Conservation (phyloP, 805 yeast species). For the Huiozyma naganishii region DNA sequence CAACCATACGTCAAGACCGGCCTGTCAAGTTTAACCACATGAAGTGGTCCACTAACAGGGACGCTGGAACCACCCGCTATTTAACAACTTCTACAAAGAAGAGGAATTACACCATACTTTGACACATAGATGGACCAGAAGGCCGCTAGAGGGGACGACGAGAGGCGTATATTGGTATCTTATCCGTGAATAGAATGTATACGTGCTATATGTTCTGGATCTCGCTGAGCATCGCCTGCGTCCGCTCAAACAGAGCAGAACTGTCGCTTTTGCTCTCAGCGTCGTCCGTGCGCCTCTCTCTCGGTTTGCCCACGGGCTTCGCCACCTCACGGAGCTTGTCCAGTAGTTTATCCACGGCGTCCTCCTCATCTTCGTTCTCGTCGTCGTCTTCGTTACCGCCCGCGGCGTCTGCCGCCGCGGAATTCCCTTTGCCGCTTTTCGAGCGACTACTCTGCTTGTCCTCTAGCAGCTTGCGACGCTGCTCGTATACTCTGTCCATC, state of each 20-base stretch:
- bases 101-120: too few species aligned
- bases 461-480: constrained; percentile 42
- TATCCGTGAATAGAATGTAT: too few species aligned
- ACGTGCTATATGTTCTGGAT: constrained; percentile 17
- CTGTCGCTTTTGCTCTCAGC: background rate
- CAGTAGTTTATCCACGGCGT: constrained; percentile 18
- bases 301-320: background rate
- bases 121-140: too few species aligned
- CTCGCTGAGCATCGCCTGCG: constrained; percentile 21
- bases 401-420: background rate
- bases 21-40: too few species aligned
- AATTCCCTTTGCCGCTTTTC: background rate
- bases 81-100: too few species aligned
- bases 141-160: too few species aligned
- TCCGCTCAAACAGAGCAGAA: constrained; percentile 13
- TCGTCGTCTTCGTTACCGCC: constrained; percentile 2
- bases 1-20: too few species aligned
- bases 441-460: constrained; percentile 5
- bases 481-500: constrained; percentile 53
- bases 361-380: constrained; percentile 3
- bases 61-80: too few species aligned
- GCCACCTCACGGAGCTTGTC: constrained; percentile 20
- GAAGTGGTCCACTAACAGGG: too few species aligned
- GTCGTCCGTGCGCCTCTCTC: background rate
- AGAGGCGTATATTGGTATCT: too few species aligned